Evolutionary conservation across 306 rosid species (phyloP).

Genomic region (Cajanus cajan): DNA sequence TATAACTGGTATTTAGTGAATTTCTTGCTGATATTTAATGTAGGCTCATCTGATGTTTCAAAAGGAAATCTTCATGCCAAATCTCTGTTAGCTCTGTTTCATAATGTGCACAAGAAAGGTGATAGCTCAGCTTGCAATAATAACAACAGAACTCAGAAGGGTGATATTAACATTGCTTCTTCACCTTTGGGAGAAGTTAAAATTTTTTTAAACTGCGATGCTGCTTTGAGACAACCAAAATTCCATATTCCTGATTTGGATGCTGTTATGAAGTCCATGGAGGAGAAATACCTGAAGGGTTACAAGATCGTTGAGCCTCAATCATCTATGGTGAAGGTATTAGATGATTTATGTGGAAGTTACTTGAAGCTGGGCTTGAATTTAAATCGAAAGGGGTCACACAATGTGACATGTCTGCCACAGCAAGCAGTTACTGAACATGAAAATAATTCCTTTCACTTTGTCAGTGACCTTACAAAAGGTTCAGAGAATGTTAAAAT

Average conservation of each 20-base stretch:
- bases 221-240: constrained; percentile 31
- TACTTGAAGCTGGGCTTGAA: constrained; percentile 39
- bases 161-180: constrained; percentile 41
- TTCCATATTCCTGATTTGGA: constrained; percentile 34
- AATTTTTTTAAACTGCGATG: constrained; percentile 39
- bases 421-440: constrained; percentile 25
- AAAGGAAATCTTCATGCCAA: constrained; percentile 12
- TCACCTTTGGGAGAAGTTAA: constrained; percentile 45
- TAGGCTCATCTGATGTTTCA: constrained; percentile 27
- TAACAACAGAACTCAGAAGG: not conserved
- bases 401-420: not conserved
- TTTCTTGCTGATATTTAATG: constrained; percentile 6
- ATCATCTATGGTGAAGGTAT: constrained; percentile 35
- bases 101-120: constrained; percentile 14
- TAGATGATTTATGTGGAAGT: constrained; percentile 43
- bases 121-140: constrained; percentile 6
- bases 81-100: constrained; percentile 6
- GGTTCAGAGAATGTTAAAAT: constrained; percentile 71
- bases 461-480: constrained; percentile 61
- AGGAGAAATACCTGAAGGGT: constrained; percentile 37
- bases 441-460: constrained; percentile 21
- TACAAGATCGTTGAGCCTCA: constrained; percentile 23
- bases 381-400: constrained; percentile 16
- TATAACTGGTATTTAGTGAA: not conserved
- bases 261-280: constrained; percentile 39